Percentiles rank a stretch among this genome's conserved stretches.
These are phyloP conservation scores for Biscogniauxia marginata DNA, from an alignment of 2,329 filamentous ascomycete genomes.

Conservation along the genomic window DNA sequence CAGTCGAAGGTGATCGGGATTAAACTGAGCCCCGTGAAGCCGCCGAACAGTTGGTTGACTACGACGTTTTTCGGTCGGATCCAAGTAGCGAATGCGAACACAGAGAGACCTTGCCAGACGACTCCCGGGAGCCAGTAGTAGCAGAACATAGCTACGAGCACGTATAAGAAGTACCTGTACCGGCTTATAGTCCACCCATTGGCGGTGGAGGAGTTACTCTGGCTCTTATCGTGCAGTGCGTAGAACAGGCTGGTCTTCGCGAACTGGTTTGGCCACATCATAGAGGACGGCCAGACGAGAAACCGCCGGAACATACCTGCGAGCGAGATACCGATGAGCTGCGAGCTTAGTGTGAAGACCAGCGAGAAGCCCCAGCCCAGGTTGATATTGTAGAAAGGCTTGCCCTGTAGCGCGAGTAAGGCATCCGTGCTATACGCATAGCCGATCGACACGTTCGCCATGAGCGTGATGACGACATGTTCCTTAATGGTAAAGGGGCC, in stretches of 20 bases:
- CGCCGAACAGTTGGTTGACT: constrained; percentile 51
- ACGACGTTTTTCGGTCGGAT: constrained; percentile 46
- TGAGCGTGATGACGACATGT: constrained; percentile 43
- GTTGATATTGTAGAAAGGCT: constrained; percentile 41
- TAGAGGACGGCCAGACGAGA: constrained; percentile 46
- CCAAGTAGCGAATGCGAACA: constrained; percentile 48
- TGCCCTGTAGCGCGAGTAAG: constrained; percentile 39
- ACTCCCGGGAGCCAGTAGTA: constrained; percentile 56
- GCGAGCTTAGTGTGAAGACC: constrained; percentile 47
- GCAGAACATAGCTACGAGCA: constrained; percentile 41
- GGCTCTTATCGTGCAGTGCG: constrained; percentile 41
- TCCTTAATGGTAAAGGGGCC: constrained; percentile 48
- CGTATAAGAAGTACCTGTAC: constrained; percentile 46
- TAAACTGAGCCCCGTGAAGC: constrained; percentile 39
- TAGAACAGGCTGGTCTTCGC: constrained; percentile 49
- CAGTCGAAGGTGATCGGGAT: constrained; percentile 47
- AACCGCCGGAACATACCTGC: constrained; percentile 50
- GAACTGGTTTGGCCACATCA: constrained; percentile 51
- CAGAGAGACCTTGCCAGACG: constrained; percentile 47
- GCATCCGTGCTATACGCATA: constrained; percentile 42
- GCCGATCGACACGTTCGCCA: constrained; percentile 41
- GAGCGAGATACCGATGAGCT: constrained; percentile 52
- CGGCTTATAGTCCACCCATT: constrained; percentile 46
- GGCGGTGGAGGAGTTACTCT: constrained; percentile 38
- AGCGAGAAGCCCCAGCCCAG: constrained; percentile 49